These are phyloP conservation scores for Sclerotinia spermophila DNA, from an alignment of 2,329 filamentous ascomycete species.

Conservation along the genomic window DNA sequence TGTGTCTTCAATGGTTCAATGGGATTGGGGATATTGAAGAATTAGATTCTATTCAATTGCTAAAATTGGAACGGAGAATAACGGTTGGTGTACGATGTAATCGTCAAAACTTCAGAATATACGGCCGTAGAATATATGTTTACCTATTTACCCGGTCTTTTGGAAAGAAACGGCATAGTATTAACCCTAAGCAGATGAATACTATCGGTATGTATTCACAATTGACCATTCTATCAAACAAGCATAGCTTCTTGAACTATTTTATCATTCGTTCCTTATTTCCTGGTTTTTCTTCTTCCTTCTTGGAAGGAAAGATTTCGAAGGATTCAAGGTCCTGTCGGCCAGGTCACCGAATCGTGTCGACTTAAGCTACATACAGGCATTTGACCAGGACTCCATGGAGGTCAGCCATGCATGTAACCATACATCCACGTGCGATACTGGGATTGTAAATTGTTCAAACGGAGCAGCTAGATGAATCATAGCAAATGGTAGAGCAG, in stretches of 20 bases:
- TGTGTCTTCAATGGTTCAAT: background rate
- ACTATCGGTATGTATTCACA: background rate
- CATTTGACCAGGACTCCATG: background rate
- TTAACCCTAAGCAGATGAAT: background rate
- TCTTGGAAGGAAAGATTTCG: background rate
- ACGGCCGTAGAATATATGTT: background rate
- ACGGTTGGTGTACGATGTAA: background rate
- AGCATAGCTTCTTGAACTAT: background rate
- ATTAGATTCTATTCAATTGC: background rate
- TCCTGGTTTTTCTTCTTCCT: background rate
- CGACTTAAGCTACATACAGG: background rate
- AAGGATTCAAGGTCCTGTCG: slow-evolving; percentile 4
- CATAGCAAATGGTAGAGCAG: slow-evolving; percentile 1
- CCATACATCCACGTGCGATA: background rate
- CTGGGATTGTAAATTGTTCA: background rate
- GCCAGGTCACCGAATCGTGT: background rate
- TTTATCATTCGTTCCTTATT: background rate
- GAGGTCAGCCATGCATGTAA: background rate
- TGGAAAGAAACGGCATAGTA: background rate
- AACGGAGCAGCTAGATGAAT: background rate
- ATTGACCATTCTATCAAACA: background rate
- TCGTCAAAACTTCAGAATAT: background rate
- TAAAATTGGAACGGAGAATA: background rate
- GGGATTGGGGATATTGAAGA: background rate
- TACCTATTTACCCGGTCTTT: background rate